A percentile compares a stretch with the other conserved stretches of the same genome.
These are phyloP conservation scores for Eucalyptus pauciflora DNA, from an alignment of 345 rosid species.

Conservation along the genomic window DNA sequence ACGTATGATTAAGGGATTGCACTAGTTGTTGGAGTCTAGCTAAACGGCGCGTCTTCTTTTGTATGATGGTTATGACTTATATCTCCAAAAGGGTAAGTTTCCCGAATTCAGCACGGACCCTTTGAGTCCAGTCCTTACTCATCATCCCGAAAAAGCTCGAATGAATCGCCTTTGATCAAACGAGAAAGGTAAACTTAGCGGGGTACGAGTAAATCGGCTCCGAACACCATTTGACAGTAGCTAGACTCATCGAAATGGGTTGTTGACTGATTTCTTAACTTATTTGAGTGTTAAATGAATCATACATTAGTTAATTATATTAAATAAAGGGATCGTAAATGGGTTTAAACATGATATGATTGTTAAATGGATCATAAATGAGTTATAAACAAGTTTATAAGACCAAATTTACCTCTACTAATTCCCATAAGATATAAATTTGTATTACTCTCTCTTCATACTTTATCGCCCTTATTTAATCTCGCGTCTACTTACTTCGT, in stretches of 20 bases:
- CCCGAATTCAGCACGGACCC: neutral
- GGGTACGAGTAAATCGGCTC: neutral
- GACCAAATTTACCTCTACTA: too few species aligned
- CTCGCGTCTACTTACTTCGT: rapidly evolving
- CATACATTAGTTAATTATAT: neutral
- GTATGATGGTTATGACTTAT: neutral
- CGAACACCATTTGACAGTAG: rapidly evolving
- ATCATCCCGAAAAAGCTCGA: neutral
- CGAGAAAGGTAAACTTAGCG: neutral
- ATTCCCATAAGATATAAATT: too few species aligned
- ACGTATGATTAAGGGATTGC: neutral
- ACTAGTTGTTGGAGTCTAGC: neutral
- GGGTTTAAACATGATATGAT: neutral
- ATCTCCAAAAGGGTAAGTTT: neutral
- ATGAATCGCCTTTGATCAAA: neutral
- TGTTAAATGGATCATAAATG: too few species aligned
- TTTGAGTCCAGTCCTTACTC: neutral
- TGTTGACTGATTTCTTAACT: rapidly evolving
- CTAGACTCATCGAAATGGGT: neutral
- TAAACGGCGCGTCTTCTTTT: neutral
- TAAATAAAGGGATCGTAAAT: neutral
- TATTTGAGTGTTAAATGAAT: neutral
- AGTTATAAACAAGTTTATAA: too few species aligned
- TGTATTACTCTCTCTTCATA: neutral
- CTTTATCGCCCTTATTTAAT: neutral